Evolutionary conservation across 2,329 filamentous ascomycete genomes (phyloP).

Genomic region (Cercospora sp.): DNA sequence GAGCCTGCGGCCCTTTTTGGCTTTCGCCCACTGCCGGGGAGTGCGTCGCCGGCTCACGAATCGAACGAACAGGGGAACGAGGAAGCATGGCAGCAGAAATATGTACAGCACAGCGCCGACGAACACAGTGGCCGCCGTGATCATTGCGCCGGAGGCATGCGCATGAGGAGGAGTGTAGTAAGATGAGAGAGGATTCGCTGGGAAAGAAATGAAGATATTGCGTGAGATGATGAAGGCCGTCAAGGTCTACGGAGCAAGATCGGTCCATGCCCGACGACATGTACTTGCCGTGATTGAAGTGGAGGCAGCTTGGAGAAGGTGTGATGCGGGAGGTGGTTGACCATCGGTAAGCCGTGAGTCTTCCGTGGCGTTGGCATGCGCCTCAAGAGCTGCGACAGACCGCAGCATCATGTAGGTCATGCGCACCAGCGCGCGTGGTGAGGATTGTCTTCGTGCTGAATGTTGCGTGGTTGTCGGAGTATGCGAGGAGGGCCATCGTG

Average conservation of each 20-base stretch:
- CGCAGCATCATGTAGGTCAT: not conserved
- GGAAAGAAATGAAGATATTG: not conserved
- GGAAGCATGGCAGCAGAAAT: not conserved
- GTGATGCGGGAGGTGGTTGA: not conserved
- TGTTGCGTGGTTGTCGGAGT: not conserved
- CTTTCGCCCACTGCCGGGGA: not conserved
- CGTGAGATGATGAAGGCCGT: not conserved
- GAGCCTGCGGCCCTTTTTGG: not conserved
- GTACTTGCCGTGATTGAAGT: not conserved
- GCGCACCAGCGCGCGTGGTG: not conserved
- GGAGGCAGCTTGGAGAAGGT: not conserved
- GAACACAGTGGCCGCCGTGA: not conserved
- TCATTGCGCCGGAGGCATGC: not conserved
- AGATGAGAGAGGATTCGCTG: not conserved
- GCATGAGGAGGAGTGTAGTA: not conserved
- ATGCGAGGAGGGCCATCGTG: not conserved
- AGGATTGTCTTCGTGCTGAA: not conserved
- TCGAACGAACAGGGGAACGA: not conserved
- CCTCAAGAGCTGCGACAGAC: not conserved
- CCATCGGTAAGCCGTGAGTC: not conserved
- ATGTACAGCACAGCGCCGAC: not conserved
- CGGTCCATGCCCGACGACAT: not conserved
- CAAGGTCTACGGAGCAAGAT: not conserved
- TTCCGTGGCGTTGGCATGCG: not conserved
- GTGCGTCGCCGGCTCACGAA: conserved; percentile 2